Base-by-base conservation (phyloP, 108 stramenopile genomes). In the Skeletonema grethae region DNA sequence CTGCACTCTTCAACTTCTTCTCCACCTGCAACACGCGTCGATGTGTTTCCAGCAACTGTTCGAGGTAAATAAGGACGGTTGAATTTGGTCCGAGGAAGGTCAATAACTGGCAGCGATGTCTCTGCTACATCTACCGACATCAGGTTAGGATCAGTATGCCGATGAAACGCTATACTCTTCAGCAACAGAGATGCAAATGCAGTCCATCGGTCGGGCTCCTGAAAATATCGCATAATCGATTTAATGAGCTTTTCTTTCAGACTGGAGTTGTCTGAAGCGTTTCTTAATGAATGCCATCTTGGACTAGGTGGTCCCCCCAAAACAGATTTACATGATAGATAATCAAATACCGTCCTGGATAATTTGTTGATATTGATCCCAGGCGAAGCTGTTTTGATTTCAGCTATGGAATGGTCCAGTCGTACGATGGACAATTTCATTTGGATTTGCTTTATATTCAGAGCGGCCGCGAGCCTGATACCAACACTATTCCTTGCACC, bases 1-100 rank as follows among this genome's bases (percentile, higher is more conserved):
- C 65, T 48, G 25, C 84, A 72, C 48, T 86, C 86, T 53, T 50
- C 32, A 15, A 50, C 20, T 34, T 69, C 36, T 41, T 69, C 36
- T 39, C 38, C 11, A 5, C 20, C 22, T 29, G n/a, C 22, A 41
- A 24, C 10, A n/a, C n/a, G 20, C 18, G 6, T 25, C 15, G 20
- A 30, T 43, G 70, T 6, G 0, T 30, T 46, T 11, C 0, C 57
- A 24, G 35, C 13, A 8, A 16, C 31, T 30, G 20, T 53, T 32
- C 16, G 66, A 9, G 92, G 93, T 36, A 94, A 77, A 64, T 80
- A 92, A 28, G 93, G 93, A 39, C 90, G 90, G 43, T 79, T 73
- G 72, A 84, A 65, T 36, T 74, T 63, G 10, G 90, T 94, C 1
- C 89, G 82, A 15, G 93, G 93, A 10, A 94, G 63, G 16, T 84